These are phyloP conservation scores for Candida tetrigidarum DNA, from an alignment of 1,139 yeast species.

Conservation along the genomic window DNA sequence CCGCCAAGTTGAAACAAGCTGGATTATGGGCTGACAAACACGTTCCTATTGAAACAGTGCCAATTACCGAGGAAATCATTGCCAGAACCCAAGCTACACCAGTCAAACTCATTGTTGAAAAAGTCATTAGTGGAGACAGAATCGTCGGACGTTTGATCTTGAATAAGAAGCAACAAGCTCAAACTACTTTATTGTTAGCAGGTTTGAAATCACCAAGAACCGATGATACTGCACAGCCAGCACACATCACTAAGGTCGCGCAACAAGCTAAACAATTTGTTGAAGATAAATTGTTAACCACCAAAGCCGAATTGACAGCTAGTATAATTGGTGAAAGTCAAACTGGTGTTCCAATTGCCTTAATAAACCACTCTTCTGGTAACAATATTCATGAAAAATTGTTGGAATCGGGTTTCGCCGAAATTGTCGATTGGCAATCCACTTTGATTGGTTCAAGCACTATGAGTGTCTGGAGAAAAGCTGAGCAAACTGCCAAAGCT, in stretches of 20 bases:
- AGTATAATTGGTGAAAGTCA: constrained; percentile 64
- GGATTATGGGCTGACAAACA: constrained; percentile 58
- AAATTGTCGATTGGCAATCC: constrained; percentile 84
- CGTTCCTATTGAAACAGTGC: constrained; percentile 26
- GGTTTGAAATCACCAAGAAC: constrained; percentile 79
- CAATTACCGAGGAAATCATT: constrained; percentile 42
- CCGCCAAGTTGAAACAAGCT: constrained; percentile 49
- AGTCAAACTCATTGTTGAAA: constrained; percentile 67
- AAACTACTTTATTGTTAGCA: constrained; percentile 67
- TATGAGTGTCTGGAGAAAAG: constrained; percentile 65
- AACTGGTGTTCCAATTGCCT: constrained; percentile 64
- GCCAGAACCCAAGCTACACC: constrained; percentile 42
- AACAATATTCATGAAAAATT: constrained; percentile 69
- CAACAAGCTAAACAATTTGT: constrained; percentile 70
- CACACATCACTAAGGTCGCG: constrained; percentile 59
- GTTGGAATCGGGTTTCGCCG: constrained; percentile 71
- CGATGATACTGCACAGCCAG: constrained; percentile 44
- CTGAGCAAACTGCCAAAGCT: constrained; percentile 70
- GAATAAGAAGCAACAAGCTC: constrained; percentile 44
- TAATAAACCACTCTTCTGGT: constrained; percentile 71
- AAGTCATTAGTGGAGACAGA: constrained; percentile 80
- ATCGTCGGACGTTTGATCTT: constrained; percentile 60
- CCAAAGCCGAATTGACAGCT: constrained; percentile 55
- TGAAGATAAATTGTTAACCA: constrained; percentile 67
- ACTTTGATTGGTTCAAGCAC: constrained; percentile 65